phyloP scores from a whole-genome alignment of 805 yeast species.

The Starmerella stigmatis region DNA sequence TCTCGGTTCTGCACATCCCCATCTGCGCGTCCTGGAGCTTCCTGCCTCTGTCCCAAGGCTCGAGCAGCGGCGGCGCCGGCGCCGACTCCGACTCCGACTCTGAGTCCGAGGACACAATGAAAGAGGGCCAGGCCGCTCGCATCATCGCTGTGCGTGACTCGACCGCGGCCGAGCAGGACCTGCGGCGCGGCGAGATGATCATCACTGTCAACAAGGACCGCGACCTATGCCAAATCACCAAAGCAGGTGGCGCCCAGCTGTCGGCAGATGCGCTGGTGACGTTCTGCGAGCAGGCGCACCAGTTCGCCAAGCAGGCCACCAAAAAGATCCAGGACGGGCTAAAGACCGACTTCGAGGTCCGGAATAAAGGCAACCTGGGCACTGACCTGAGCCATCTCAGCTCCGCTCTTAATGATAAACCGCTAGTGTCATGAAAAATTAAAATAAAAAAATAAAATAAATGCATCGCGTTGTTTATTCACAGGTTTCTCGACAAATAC shows the following conservation, averaged over 20 bases:
- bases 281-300: constrained; percentile 56
- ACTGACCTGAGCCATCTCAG: constrained; percentile 24
- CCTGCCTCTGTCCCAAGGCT: constrained; percentile 38
- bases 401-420: constrained; percentile 24
- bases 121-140: constrained; percentile 2
- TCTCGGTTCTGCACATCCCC: constrained; percentile 80
- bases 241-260: constrained; percentile 81
- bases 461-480: too few relatives aligned
- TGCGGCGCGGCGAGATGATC: constrained; percentile 70
- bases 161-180: constrained; percentile 59
- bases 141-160: constrained; percentile 47
- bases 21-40: constrained; percentile 83
- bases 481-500: constrained; percentile 14
- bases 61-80: constrained; percentile 30
- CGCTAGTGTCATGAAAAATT: too few relatives aligned
- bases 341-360: constrained; percentile 41
- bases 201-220: constrained; percentile 81
- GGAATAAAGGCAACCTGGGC: constrained; percentile 36
- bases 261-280: constrained; percentile 60
- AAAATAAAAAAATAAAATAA: too few relatives aligned
- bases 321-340: constrained; percentile 49
- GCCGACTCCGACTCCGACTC: constrained; percentile 67
- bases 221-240: constrained; percentile 80
- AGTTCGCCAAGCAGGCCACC: constrained; percentile 53
- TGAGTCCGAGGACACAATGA: constrained; percentile 32